Base-by-base conservation (phyloP, 768 basidiomycete species). In the Hirschioporus abietinus region DNA sequence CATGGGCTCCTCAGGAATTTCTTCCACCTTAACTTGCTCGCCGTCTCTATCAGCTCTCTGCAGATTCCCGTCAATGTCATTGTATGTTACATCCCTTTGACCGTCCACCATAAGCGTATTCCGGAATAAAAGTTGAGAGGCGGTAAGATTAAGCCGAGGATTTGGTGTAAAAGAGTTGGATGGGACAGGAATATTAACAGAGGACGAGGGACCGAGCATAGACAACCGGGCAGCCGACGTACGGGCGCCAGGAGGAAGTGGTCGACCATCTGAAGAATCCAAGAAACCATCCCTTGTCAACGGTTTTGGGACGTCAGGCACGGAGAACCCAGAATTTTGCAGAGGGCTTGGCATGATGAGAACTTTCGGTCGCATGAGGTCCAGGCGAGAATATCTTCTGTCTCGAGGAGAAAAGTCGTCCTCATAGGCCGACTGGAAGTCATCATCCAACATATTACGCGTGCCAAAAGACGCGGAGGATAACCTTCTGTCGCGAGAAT, bases 261-360 rank as follows among this genome's bases (percentile, higher is more conserved):
- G 93, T 62, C 89, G 87, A 0, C 88, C 91, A 74, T 94, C 91
- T 15, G 80, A 79, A 18, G 87, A 84, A 60, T 82, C 74, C 73
- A 86, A 81, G 74, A 93, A 91, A 9, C 88, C 89, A 62, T 85
- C 85, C 61, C 81, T 78, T 35, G 80, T 71, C 57, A 74, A 77
- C 2, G 72, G 73, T 58, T 71, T 69, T 18, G 80, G 67, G 59
- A 79, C 72, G n/a, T 79, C 74, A 20, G 80, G 69, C 24, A 77
- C 69, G 27, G 75, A 68, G 42, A 76, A 71, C 20, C 79, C 72
- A 20, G 76, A 72, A 63, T 81, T 78, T 71, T 95, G 91, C 42
- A 96, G 79, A 1, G 93, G 92, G 68, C 90, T 91, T 10, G 95
- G 95, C 95, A 97, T 96, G 68, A 97, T 87, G 60, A 97, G 87